Evolutionary conservation across 345 rosid genomes (phyloP), one percentile per base, ranked within the genome.

Genomic region (Moricandia arvensis): DNA sequence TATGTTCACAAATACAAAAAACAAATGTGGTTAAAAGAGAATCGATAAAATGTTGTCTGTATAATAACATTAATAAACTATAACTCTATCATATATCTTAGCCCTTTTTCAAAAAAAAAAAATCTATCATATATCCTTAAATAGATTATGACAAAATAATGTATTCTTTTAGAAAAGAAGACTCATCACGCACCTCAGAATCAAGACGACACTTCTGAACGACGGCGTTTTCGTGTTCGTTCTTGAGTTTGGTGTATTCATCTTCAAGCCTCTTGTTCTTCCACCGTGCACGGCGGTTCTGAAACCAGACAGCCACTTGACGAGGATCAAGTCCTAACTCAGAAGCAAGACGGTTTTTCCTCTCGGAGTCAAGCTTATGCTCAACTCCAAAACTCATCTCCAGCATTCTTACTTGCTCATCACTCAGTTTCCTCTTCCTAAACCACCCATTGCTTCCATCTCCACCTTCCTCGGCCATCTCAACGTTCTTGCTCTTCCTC

Each of bases 241-340:
- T 58, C 60, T 86, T 92, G 55, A 95, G 63, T 76, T 72, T 85
- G 8, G 49, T 35, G 54, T 87, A 88, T 73, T 89, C 93, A 77
- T 95, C 93, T 73, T 95, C 97, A 4, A 95, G 86, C 83, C 80
- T 83, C 86, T 95, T 95, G 83, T 83, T 86, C 88, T 90, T 95
- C 87, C 87, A 90, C 8, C 99, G 85, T 15, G 97, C 93, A 54
- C 97, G 81, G 15, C 97, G 83, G 87, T 95, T 95, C 64, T 95
- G 99, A 68, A 90, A 95, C 99, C 99, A 95, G 6, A 92, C 91
- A 0, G 97, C 99, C 0, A 95, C 97, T 64, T 95, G 99, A 31
- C 99, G 91, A 18, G 99, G 90, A 30, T 90, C 91, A 34, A 95
- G 90, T 0, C 96, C 97, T 4, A 92, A 84, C 81, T 90, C 93